Percentiles rank a stretch among this genome's conserved stretches.
phyloP scores from a whole-genome alignment of 441 rosid genomes.

The Manihot esculenta region DNA sequence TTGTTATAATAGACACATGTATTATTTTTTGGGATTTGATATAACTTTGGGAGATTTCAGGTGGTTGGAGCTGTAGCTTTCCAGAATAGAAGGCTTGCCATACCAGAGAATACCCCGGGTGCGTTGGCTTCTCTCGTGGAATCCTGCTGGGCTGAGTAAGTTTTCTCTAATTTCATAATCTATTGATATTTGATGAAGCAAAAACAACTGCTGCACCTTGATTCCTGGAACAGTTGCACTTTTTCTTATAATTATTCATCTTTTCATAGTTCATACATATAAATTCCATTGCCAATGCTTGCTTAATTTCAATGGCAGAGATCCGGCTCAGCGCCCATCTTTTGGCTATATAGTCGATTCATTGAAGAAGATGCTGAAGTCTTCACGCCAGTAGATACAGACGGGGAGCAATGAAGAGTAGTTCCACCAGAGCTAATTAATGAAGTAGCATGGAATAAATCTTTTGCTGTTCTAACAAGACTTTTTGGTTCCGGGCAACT shows the following conservation, averaged over 20 bases:
- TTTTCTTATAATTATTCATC: background rate
- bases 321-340: conserved; percentile 73
- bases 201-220: background rate
- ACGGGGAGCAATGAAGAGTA: conserved; percentile 42
- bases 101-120: conserved; percentile 71
- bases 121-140: conserved; percentile 85
- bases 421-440: background rate
- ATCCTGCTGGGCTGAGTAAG: conserved; percentile 97
- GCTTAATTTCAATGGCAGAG: conserved; percentile 39
- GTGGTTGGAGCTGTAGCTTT: conserved; percentile 99
- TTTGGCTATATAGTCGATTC: conserved; percentile 61
- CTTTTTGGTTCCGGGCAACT: conserved; percentile 31
- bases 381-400: conserved; percentile 62
- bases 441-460: too few species aligned
- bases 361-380: conserved; percentile 78
- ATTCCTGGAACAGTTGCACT: conserved; percentile 19
- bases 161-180: background rate
- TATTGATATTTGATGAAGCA: too few species aligned
- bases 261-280: conserved; percentile 15
- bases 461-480: too few species aligned
- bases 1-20: background rate
- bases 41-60: conserved; percentile 40
- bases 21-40: too few species aligned
- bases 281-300: background rate
- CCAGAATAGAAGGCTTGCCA: conserved; percentile 83